Evolutionary conservation across 2,329 filamentous ascomycete species (phyloP).

Genomic region (Botrytis elliptica): DNA sequence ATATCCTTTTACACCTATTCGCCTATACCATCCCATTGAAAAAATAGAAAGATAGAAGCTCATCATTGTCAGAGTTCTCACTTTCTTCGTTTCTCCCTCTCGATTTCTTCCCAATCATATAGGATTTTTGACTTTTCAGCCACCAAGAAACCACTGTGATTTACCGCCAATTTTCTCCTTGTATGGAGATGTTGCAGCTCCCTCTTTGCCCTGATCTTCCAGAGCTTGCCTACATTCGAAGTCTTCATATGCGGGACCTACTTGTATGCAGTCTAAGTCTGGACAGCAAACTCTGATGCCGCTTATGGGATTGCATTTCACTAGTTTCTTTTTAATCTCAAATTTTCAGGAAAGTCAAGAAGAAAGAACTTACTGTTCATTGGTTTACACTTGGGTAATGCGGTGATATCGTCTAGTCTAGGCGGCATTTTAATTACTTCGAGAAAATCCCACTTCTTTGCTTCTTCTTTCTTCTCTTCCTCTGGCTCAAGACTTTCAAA

Average conservation of each 20-base stretch:
- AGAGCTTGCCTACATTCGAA: neutral
- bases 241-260: neutral
- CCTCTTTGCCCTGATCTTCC: neutral
- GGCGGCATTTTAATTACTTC: neutral
- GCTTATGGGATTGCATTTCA: slow-evolving; percentile 1
- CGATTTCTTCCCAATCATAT: neutral
- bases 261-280: neutral
- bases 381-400: slow-evolving; percentile 1
- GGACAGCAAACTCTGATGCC: slow-evolving; percentile 4
- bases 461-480: neutral
- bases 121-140: neutral
- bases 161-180: neutral
- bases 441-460: neutral
- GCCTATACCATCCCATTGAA: neutral
- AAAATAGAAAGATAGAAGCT: neutral
- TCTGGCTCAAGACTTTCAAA: neutral
- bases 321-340: neutral
- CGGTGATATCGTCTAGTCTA: slow-evolving; percentile 10
- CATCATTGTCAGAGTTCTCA: neutral
- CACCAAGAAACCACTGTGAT: neutral
- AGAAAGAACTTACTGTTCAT: neutral
- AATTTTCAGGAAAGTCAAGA: neutral
- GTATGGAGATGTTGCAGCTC: neutral
- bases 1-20: no score
- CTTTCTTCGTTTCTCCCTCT: neutral